Evolutionary conservation across 441 rosid species (phyloP).

Genomic region (Codiaeum variegatum): DNA sequence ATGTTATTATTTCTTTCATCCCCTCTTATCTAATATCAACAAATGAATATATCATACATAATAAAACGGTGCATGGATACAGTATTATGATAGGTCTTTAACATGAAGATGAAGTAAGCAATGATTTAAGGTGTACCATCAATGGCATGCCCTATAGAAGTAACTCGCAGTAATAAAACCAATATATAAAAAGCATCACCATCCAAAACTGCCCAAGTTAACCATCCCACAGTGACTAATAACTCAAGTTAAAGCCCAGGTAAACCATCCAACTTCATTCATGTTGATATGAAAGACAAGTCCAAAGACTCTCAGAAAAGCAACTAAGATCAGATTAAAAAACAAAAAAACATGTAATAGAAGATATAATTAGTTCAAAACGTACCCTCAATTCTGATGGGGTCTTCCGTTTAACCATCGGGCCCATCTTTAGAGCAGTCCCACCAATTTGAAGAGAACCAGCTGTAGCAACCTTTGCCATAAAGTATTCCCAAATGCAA

Average conservation of each 20-base stretch:
- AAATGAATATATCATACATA: neutral
- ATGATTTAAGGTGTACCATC: neutral
- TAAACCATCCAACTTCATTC: neutral
- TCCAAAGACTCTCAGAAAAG: neutral
- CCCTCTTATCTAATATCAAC: neutral
- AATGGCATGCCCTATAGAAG: neutral
- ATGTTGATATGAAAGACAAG: neutral
- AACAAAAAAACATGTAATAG: neutral
- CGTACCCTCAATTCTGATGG: conserved; percentile 65
- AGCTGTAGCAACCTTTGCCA: conserved; percentile 72
- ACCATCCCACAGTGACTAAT: neutral
- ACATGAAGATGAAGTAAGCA: neutral
- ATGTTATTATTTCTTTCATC: neutral
- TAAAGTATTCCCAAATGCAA: conserved; percentile 19
- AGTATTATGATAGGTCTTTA: neutral
- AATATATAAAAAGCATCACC: neutral
- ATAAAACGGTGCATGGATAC: neutral
- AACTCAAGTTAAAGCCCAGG: neutral
- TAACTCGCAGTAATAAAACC: neutral
- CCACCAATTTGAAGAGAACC: conserved; percentile 52
- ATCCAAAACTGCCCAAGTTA: neutral
- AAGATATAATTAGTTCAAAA: neutral
- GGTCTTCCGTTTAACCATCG: conserved; percentile 38
- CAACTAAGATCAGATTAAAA: neutral
- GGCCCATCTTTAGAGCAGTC: conserved; percentile 34